A percentile compares a stretch with the other conserved stretches of the same genome.
Evolutionary conservation across 23 red algal genomes (phyloP).

Genomic region (Gracilaria gracilis): DNA sequence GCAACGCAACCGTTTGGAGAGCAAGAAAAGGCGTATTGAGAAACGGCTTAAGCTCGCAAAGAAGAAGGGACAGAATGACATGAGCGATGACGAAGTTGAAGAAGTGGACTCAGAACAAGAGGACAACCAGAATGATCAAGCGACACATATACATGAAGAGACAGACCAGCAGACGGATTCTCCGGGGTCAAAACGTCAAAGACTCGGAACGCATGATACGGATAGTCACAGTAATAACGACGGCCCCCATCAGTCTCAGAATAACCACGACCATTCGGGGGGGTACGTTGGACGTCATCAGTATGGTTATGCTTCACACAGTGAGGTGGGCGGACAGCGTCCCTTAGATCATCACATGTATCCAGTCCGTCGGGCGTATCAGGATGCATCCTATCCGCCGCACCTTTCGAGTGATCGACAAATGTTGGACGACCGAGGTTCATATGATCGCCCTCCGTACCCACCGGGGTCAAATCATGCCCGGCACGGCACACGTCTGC

Average conservation of each 20-base stretch:
- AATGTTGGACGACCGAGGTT: neutral
- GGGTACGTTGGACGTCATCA: neutral
- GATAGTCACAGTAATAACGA: neutral
- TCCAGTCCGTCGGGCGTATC: neutral
- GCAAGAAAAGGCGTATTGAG: constrained; percentile 24
- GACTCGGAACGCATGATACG: neutral
- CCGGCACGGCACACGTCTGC: neutral
- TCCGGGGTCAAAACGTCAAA: neutral
- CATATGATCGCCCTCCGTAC: constrained; percentile 15
- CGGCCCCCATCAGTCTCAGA: neutral
- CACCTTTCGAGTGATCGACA: constrained; percentile 10
- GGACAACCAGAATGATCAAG: neutral
- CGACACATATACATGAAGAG: constrained; percentile 18
- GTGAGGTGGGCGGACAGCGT: neutral
- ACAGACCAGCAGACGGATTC: neutral
- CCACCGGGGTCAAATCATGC: neutral
- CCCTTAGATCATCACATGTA: neutral
- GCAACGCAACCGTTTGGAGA: neutral
- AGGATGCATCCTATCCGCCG: neutral
- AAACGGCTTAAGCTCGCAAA: neutral
- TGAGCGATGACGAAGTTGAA: neutral
- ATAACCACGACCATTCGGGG: neutral
- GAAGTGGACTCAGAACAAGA: neutral
- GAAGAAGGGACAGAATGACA: neutral
- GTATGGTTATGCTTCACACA: neutral